Base-by-base conservation (phyloP, 805 yeast genomes). In the Starmera caribaea region DNA sequence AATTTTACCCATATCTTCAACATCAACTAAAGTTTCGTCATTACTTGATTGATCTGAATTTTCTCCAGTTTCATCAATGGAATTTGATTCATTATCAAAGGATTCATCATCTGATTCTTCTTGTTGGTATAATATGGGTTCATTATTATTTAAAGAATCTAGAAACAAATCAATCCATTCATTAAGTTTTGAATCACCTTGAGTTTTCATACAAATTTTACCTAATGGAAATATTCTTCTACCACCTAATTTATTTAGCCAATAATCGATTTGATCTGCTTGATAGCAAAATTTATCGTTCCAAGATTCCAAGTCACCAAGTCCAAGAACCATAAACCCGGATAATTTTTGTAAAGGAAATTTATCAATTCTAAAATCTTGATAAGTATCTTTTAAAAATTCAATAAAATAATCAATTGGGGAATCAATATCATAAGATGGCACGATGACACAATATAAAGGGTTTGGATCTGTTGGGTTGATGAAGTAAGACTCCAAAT, bases 391-490 rank as follows among this genome's bases (percentile, higher is more conserved):
- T 45, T 75, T 70, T 47, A 88, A 65, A 34, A 84, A 78, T 50
- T 85, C 94, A 41, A 88, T 63, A 58, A 87, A 86, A 54, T 77
- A 89, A 58, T 88, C 97, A 28, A 89, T 69, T 12, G 97, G 96
- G 2, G 94, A 84, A 57, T 88, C 97, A 0, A 89, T 83, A 47
- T 87, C 96, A 55, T 88, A 88, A 0, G 96, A 86, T 2, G 97
- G 97, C 28, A 88, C 65, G 13, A 88, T 85, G 42, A 88, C 47
- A 30, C 89, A 55, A 51, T 86, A 88, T 11, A 86, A 61, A 32
- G 73, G 61, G 40, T 76, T 71, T 4, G 58, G 58, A 27, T 53
- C 48, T 30, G 50, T 44, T 17, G 41, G 41, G 6, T 95, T 94
- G 10, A 76, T 69, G 55, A 88, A 88, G 57, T 74, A 88, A 42